Evolutionary conservation across 1,139 yeast species (phyloP).

Genomic region (Hansenula sp.): DNA sequence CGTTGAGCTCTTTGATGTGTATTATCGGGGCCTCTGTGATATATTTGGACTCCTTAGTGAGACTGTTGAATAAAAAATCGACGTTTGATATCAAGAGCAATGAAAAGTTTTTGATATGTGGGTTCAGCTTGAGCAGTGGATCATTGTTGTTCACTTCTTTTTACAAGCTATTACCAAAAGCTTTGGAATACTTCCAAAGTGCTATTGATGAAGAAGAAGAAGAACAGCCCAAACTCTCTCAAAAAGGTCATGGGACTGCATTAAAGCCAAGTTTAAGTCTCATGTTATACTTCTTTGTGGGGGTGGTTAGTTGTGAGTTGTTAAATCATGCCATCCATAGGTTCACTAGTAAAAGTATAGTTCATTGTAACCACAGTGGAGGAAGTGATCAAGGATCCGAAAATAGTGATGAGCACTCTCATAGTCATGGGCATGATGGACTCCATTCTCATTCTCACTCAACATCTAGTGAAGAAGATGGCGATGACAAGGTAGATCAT

Average conservation of each 20-base stretch:
- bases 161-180: constrained; percentile 69
- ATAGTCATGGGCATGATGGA: constrained; percentile 11
- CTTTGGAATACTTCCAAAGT: constrained; percentile 35
- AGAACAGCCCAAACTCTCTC: background rate
- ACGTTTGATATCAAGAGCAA: constrained; percentile 57
- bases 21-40: constrained; percentile 56
- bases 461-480: constrained; percentile 5
- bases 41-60: constrained; percentile 43
- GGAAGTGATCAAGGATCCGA: constrained; percentile 23
- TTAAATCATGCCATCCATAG: constrained; percentile 67
- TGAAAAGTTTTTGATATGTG: constrained; percentile 56
- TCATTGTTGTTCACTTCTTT: constrained; percentile 73
- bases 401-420: constrained; percentile 13
- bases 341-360: constrained; percentile 75
- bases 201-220: constrained; percentile 21
- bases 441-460: constrained; percentile 8
- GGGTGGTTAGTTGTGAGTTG: constrained; percentile 54
- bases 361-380: constrained; percentile 73
- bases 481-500: constrained; percentile 14
- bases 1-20: constrained; percentile 55
- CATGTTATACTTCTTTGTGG: constrained; percentile 48
- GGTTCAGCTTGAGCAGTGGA: constrained; percentile 74
- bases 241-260: constrained; percentile 1
- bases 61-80: constrained; percentile 39
- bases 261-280: constrained; percentile 27